Evolutionary conservation across 2,329 filamentous ascomycete species (phyloP).

Genomic region (Fusarium poae): DNA sequence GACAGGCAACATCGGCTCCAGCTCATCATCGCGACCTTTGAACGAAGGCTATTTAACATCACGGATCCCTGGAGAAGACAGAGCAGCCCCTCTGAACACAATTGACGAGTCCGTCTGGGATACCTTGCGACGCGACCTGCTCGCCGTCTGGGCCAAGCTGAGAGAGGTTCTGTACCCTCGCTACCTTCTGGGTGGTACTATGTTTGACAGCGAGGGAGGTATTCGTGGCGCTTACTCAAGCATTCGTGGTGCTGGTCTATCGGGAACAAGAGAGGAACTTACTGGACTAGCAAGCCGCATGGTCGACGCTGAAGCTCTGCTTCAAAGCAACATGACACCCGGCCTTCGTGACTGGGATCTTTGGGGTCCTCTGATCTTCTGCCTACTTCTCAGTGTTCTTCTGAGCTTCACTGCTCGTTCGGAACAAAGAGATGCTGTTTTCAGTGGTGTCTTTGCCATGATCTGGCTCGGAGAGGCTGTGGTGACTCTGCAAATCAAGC

Average conservation of each 20-base stretch:
- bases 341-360: conserved; percentile 97
- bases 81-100: conserved; percentile 88
- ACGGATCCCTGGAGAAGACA: conserved; percentile 91
- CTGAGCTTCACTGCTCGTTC: conserved; percentile 84
- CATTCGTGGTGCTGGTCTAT: conserved; percentile 69
- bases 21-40: conserved; percentile 67
- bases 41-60: conserved; percentile 89
- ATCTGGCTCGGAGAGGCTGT: conserved; percentile 97
- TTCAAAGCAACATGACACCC: conserved; percentile 83
- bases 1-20: conserved; percentile 83
- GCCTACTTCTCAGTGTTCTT: conserved; percentile 86
- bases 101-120: conserved; percentile 99
- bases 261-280: conserved; percentile 72
- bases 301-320: conserved; percentile 72
- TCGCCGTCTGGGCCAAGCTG: conserved; percentile 98
- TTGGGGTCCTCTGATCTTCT: conserved; percentile 97
- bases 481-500: conserved; percentile 97
- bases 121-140: conserved; percentile 90
- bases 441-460: conserved; percentile 95
- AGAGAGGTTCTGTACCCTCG: conserved; percentile 96
- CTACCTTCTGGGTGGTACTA: conserved; percentile 83
- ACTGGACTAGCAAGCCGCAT: conserved; percentile 71
- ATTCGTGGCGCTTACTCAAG: conserved; percentile 73
- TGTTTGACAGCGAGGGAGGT: conserved; percentile 68
- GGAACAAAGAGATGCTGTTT: conserved; percentile 88